These are phyloP conservation scores for Coniochaeta sp. DNA, from an alignment of 2,329 filamentous ascomycete species.

Conservation along the genomic window DNA sequence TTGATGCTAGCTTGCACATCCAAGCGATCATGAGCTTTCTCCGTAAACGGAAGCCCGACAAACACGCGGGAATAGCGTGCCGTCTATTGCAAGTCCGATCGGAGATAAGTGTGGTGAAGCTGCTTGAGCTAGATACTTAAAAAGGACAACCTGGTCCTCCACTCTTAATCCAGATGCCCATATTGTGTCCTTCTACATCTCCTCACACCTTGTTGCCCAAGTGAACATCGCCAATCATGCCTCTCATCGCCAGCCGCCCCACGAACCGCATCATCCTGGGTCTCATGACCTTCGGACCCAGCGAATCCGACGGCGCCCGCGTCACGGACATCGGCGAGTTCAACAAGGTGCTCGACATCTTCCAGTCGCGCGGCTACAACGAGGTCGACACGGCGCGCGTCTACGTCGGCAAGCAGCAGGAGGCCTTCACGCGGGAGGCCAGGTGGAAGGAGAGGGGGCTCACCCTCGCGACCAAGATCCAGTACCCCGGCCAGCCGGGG, in stretches of 20 bases:
- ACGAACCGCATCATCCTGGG: conserved; percentile 52
- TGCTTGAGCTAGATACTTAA: neutral
- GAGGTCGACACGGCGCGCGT: conserved; percentile 66
- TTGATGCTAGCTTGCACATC: neutral
- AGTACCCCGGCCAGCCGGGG: conserved; percentile 54
- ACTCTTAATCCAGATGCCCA: neutral
- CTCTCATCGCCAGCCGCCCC: conserved; percentile 12
- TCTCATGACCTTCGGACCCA: conserved; percentile 64
- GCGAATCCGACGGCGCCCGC: conserved; percentile 48
- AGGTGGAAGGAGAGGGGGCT: conserved; percentile 64
- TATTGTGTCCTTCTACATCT: neutral
- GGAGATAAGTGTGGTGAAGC: neutral
- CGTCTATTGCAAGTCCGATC: neutral
- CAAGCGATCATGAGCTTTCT: neutral
- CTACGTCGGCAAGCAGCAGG: conserved; percentile 62
- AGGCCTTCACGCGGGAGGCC: conserved; percentile 59
- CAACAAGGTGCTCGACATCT: conserved; percentile 56
- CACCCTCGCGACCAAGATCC: conserved; percentile 58
- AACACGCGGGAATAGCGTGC: neutral
- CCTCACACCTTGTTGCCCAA: neutral
- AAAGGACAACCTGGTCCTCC: no score
- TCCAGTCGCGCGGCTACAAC: conserved; percentile 61
- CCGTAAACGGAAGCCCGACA: neutral
- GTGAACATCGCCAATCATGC: conserved; percentile 5
- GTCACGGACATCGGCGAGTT: conserved; percentile 53